Evolutionary conservation across 1,139 yeast genomes (phyloP).

Genomic region (Taphrina betulina): DNA sequence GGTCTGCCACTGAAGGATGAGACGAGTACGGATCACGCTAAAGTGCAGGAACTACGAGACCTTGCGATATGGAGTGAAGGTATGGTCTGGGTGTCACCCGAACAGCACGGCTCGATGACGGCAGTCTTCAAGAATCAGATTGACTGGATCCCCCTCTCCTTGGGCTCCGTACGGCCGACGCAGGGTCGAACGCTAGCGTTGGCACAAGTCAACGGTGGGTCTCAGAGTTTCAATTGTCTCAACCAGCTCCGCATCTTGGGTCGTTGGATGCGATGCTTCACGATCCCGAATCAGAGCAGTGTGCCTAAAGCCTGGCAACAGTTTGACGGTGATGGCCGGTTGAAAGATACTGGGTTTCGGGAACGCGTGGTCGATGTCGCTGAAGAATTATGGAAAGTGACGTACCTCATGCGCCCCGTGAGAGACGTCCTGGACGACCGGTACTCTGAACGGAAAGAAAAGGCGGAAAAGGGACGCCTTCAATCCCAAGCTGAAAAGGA

Average conservation of each 20-base stretch:
- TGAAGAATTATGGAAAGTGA: conserved; percentile 28
- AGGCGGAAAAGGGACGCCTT: conserved; percentile 27
- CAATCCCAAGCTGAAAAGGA: conserved; percentile 32
- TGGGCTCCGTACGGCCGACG: conserved; percentile 34
- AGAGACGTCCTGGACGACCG: conserved; percentile 24
- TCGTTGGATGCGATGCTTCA: conserved; percentile 35
- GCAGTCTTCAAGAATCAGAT: conserved; percentile 35
- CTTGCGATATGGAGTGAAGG: conserved; percentile 33
- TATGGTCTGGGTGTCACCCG: conserved; percentile 35
- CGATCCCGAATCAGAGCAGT: conserved; percentile 34
- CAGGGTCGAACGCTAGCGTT: conserved; percentile 34
- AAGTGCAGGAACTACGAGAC: conserved; percentile 32
- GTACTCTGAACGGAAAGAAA: conserved; percentile 29
- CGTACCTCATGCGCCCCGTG: conserved; percentile 26
- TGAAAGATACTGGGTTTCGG: conserved; percentile 32
- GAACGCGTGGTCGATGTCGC: conserved; percentile 34
- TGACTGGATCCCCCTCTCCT: conserved; percentile 33
- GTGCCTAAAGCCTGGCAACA: conserved; percentile 34
- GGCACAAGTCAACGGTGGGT: conserved; percentile 35
- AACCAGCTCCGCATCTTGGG: conserved; percentile 34
- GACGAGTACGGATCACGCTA: conserved; percentile 12
- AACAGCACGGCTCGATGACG: conserved; percentile 34
- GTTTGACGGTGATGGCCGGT: conserved; percentile 23
- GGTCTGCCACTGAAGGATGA: conserved; percentile 34
- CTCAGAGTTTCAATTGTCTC: conserved; percentile 33